Conservation (phyloP, 164 flowering plant species). For the Kalanchoe fedtschenkoi region DNA sequence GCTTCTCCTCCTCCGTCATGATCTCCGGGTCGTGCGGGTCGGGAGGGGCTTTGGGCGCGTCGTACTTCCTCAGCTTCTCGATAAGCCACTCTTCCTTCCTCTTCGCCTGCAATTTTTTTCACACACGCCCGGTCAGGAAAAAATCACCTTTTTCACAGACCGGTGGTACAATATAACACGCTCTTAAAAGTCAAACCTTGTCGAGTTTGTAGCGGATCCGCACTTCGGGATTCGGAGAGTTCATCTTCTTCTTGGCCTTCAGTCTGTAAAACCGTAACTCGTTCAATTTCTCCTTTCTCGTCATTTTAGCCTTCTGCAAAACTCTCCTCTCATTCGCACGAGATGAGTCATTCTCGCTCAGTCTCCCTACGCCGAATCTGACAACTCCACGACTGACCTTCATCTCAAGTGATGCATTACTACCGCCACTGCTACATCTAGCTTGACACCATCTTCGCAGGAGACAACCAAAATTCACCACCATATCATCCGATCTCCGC, state of each 20-base stretch:
- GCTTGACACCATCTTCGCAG: slow-evolving; percentile 12
- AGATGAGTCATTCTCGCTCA: slow-evolving; percentile 11
- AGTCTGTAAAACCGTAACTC: slow-evolving; percentile 71
- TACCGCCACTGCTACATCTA: slow-evolving; percentile 21
- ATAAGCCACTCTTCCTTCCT: slow-evolving; percentile 87
- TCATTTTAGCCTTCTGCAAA: slow-evolving; percentile 29
- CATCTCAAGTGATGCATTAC: slow-evolving; percentile 38
- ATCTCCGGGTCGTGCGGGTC: slow-evolving; percentile 81
- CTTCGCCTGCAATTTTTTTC: slow-evolving; percentile 41
- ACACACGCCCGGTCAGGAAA: background rate
- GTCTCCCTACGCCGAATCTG: slow-evolving; percentile 47
- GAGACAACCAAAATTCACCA: slow-evolving; percentile 5
- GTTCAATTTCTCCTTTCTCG: slow-evolving; percentile 60
- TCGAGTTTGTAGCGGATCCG: slow-evolving; percentile 14
- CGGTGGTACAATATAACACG: too few relatives aligned
- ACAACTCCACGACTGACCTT: slow-evolving; percentile 43
- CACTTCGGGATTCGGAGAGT: too few relatives aligned
- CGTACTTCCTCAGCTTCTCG: slow-evolving; percentile 77
- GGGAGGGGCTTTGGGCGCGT: slow-evolving; percentile 44
- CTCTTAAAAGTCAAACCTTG: slow-evolving; percentile 37
- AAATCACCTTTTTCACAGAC: background rate
- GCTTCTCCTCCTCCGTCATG: slow-evolving; percentile 79
- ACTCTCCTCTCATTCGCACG: slow-evolving; percentile 20
- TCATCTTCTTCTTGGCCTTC: slow-evolving; percentile 83
- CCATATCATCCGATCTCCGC: slow-evolving; percentile 12